These are phyloP conservation scores for Parsonsia alboflavescens DNA, from an alignment of 257 asterid species.

Conservation along the genomic window DNA sequence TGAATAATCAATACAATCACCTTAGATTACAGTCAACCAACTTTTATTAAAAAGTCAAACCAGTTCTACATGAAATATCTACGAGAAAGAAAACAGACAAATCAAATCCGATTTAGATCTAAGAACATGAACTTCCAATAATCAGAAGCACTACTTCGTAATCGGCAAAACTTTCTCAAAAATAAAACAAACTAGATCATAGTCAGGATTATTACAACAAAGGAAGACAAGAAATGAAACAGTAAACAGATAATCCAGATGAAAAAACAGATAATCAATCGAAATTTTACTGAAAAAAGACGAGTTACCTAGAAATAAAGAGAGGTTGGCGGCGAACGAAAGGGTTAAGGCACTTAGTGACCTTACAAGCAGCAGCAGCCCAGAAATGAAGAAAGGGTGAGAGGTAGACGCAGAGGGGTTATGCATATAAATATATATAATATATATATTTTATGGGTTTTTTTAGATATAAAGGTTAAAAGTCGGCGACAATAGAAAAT, in stretches of 20 bases:
- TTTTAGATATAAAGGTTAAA: not conserved
- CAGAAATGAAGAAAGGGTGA: not conserved
- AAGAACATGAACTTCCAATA: too few species aligned
- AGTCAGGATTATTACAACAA: not conserved
- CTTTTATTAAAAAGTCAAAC: not conserved
- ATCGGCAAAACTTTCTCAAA: not conserved
- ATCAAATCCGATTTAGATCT: slow-evolving; percentile 14
- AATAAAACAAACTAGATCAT: not conserved
- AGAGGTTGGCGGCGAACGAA: not conserved
- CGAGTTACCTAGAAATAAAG: not conserved
- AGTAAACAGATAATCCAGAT: too few species aligned
- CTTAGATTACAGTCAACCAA: not conserved
- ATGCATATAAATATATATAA: not conserved
- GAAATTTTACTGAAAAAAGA: not conserved
- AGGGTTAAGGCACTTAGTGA: slow-evolving; percentile 4
- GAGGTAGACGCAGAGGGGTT: not conserved
- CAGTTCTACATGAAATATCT: too few species aligned
- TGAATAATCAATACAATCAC: not conserved
- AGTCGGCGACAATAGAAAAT: not conserved
- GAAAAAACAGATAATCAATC: too few species aligned
- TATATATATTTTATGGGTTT: too few species aligned
- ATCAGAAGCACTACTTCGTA: too few species aligned
- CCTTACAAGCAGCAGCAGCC: slow-evolving; percentile 9
- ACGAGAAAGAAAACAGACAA: not conserved
- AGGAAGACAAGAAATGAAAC: not conserved